These are phyloP conservation scores for Harrya chromipes DNA, from an alignment of 768 basidiomycete genomes.

Conservation along the genomic window DNA sequence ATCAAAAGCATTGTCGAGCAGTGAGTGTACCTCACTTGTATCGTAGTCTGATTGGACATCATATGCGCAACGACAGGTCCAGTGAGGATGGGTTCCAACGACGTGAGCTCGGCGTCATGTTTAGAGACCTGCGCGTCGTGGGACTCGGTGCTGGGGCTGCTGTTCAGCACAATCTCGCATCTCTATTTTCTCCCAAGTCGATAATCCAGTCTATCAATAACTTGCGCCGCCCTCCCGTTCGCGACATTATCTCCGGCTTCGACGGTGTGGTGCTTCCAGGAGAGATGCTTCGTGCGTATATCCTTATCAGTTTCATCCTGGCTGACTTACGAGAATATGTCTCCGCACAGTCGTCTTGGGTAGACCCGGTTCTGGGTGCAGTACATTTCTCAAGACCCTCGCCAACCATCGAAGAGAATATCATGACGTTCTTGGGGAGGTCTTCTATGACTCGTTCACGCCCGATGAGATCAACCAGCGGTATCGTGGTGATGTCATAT, in stretches of 20 bases:
- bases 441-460: slow-evolving; percentile 46
- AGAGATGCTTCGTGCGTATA: slow-evolving; percentile 69
- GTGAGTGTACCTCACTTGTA: background rate
- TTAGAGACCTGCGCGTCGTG: slow-evolving; percentile 49
- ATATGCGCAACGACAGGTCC: slow-evolving; percentile 23
- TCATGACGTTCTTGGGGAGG: slow-evolving; percentile 38
- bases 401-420: slow-evolving; percentile 44
- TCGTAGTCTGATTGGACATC: background rate
- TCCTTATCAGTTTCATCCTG: background rate
- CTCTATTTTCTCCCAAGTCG: slow-evolving; percentile 45
- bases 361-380: slow-evolving; percentile 66
- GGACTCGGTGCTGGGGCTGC: slow-evolving; percentile 44
- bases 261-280: slow-evolving; percentile 65
- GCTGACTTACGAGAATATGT: background rate
- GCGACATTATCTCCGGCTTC: slow-evolving; percentile 60
- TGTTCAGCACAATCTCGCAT: slow-evolving; percentile 51
- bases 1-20: slow-evolving; percentile 14
- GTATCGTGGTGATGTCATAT: slow-evolving; percentile 47
- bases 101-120: slow-evolving; percentile 49
- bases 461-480: slow-evolving; percentile 42
- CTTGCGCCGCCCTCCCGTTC: slow-evolving; percentile 57
- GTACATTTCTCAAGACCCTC: slow-evolving; percentile 50
- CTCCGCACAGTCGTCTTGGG: slow-evolving; percentile 67
- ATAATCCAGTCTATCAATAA: slow-evolving; percentile 39
- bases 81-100: slow-evolving; percentile 30